Conservation (phyloP, 768 basidiomycete species). For the Panaeolus papilionaceus region DNA sequence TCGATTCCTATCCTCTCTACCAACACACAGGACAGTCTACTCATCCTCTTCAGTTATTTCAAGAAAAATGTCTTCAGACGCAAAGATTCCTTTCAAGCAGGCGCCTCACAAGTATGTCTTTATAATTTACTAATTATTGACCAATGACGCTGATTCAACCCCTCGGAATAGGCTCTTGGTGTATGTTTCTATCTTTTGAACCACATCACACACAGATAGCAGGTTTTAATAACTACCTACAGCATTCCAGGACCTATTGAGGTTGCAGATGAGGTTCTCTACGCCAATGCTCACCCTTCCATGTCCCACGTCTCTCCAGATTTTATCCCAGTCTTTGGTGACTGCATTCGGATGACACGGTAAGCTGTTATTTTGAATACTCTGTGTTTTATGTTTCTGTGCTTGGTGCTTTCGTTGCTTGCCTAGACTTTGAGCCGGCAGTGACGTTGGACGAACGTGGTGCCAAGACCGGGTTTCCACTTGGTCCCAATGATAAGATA, state of each 20-base stretch:
- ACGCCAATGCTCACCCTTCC: conserved; percentile 91
- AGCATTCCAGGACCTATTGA: conserved; percentile 74
- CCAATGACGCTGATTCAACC: conserved; percentile 17
- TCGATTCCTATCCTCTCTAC: conserved; percentile 24
- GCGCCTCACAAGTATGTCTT: conserved; percentile 45
- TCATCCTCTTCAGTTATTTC: conserved; percentile 18
- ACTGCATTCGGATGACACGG: conserved; percentile 87
- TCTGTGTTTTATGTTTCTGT: background rate
- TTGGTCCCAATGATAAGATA: background rate
- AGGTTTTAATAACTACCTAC: conserved; percentile 21
- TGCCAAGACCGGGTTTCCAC: background rate
- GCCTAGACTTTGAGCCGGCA: background rate
- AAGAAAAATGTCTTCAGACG: conserved; percentile 20
- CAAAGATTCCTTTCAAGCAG: conserved; percentile 31
- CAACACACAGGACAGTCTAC: background rate
- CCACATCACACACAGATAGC: conserved; percentile 6
- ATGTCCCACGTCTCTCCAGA: conserved; percentile 90
- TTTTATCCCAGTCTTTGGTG: conserved; percentile 88
- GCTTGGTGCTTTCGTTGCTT: background rate
- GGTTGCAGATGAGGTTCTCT: conserved; percentile 74
- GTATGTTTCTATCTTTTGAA: conserved; percentile 38
- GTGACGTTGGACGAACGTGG: background rate
- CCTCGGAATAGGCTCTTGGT: conserved; percentile 49
- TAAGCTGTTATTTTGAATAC: conserved; percentile 32
- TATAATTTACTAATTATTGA: background rate